Base-by-base conservation (phyloP, 768 basidiomycete genomes). In the Pleurotus ostreatus region DNA sequence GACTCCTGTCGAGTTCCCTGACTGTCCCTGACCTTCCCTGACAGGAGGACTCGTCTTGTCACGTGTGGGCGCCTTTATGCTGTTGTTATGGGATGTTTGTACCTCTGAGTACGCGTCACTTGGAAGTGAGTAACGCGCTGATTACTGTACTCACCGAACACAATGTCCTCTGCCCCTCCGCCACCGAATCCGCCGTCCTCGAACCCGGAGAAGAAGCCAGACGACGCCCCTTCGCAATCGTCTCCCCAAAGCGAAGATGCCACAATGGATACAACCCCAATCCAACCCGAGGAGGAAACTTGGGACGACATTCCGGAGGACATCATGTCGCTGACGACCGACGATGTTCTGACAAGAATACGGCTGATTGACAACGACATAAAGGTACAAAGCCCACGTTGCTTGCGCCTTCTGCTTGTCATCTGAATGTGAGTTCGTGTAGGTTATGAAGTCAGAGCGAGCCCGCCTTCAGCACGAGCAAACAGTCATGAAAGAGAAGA, bases 381-480 rank as follows among this genome's bases (percentile, higher is more conserved):
- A 66, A 95, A 94, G 82, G 94, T 89, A 44, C 55, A 78, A 64
- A 56, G 1, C n/a, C 40, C 30, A 34, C 30, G 1, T 11, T 8
- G 30, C 30, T 34, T 34, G 30, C 9, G 8, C 30, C 30, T 34
- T 34, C 9, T 34, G 30, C 30, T 34, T 34, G 30, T 34, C 4
- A 4, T 34, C 9, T 34, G 30, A 34, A 34, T 3, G 30, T 34
- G 30, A 34, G 30, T 11, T 34, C 9, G 30, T 34, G n/a, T 63
- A 97, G 94, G 94, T 99, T 62, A 97, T 99, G 90, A 85, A 92
- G 63, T 96, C 94, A 62, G 97, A 98, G 74, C 93, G 88, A 8
- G 76, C 90, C 61, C 83, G 97, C 49, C 73, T 99, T 55, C 86
- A 91, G 64, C 96, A 98, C 68, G 97, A 98, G 70, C 92, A 96